Conservation (phyloP, 2,329 filamentous ascomycete species). For the Phialophora verrucosa region DNA sequence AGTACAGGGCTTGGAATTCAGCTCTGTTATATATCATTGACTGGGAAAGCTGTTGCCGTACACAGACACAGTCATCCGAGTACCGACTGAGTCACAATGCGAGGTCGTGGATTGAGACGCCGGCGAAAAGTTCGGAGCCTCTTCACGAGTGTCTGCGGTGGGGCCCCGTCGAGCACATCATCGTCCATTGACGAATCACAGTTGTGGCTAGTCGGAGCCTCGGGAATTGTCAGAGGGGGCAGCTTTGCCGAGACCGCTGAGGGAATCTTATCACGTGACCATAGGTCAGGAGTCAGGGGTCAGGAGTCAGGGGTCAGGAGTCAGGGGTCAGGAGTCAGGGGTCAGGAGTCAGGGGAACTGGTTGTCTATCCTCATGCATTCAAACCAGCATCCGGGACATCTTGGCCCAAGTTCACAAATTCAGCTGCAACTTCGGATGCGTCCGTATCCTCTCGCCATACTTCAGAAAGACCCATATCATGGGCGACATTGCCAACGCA, state of each 20-base stretch:
- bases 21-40: not conserved
- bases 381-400: not conserved
- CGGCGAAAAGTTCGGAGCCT: slow-evolving; percentile 4
- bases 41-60: not conserved
- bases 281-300: not conserved
- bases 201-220: not conserved
- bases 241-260: not conserved
- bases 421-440: slow-evolving; percentile 42
- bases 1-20: not conserved
- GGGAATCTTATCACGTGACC: not conserved
- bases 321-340: too few species aligned
- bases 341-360: too few species aligned
- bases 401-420: slow-evolving; percentile 33
- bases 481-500: slow-evolving; percentile 56
- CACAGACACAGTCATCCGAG: not conserved
- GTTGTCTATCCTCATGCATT: not conserved
- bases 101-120: not conserved
- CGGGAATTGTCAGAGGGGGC: not conserved
- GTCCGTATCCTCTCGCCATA: slow-evolving; percentile 47
- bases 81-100: slow-evolving; percentile 11
- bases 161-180: slow-evolving; percentile 9
- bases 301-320: too few species aligned
- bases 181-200: slow-evolving; percentile 9
- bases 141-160: not conserved
- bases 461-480: slow-evolving; percentile 46